These are phyloP conservation scores for Solanum chiquidenum DNA, from an alignment of 257 asterid genomes.

Conservation along the genomic window DNA sequence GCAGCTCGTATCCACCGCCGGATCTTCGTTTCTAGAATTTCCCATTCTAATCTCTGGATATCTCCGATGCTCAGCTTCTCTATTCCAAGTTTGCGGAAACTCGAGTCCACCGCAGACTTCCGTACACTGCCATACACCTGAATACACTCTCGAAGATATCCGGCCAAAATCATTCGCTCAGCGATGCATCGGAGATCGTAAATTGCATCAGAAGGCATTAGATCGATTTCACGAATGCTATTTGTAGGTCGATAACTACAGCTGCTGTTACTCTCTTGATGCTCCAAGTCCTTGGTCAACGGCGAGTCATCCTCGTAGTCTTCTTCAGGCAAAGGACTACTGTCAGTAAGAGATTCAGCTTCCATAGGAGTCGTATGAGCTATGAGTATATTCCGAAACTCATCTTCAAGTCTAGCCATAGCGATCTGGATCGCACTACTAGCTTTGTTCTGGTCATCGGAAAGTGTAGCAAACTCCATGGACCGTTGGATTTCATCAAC, in stretches of 20 bases:
- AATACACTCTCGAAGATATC: constrained; percentile 63
- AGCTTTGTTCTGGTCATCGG: constrained; percentile 28
- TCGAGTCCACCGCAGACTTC: constrained; percentile 52
- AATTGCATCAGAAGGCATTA: constrained; percentile 55
- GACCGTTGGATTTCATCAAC: constrained; percentile 72
- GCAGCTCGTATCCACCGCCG: constrained; percentile 82
- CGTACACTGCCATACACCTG: constrained; percentile 85
- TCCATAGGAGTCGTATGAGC: constrained; percentile 55
- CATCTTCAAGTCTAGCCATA: constrained; percentile 94
- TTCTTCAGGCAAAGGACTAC: constrained; percentile 1
- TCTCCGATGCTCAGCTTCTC: constrained; percentile 83
- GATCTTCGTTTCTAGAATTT: constrained; percentile 66
- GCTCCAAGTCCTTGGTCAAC: constrained; percentile 37
- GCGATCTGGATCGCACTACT: constrained; percentile 71
- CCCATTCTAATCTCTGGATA: constrained; percentile 82
- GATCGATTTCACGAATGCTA: constrained; percentile 70
- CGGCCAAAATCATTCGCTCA: constrained; percentile 65
- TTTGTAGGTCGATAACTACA: constrained; percentile 41
- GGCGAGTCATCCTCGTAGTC: constrained; percentile 23
- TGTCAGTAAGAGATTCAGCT: constrained; percentile 42
- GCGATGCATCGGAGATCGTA: constrained; percentile 76
- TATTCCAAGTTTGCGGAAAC: constrained; percentile 42
- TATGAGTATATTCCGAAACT: constrained; percentile 73
- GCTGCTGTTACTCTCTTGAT: constrained; percentile 52
- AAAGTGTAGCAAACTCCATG: constrained; percentile 23